These are phyloP conservation scores for Colletotrichum tabaci DNA, from an alignment of 2,329 filamentous ascomycete species.

Conservation along the genomic window DNA sequence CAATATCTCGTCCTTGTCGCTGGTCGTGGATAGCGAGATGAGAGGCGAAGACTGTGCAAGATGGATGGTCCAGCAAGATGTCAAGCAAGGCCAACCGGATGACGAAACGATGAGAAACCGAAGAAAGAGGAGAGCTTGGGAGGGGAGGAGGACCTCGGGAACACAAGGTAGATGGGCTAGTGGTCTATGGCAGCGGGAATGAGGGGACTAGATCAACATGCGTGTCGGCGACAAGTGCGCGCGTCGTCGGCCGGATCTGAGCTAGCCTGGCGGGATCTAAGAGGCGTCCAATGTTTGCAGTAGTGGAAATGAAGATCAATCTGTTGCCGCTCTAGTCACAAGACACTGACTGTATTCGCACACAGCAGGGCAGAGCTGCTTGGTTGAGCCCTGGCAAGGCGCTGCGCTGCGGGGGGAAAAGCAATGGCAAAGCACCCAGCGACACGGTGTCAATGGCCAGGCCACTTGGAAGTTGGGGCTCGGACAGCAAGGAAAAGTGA, in stretches of 20 bases:
- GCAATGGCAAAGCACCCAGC: conserved; percentile 18
- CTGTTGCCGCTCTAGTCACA: conserved; percentile 15
- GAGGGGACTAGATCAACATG: conserved; percentile 21
- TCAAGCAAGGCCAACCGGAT: too few relatives aligned
- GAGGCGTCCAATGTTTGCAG: conserved; percentile 42
- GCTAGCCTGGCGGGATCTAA: conserved; percentile 36
- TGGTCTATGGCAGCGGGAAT: conserved; percentile 27
- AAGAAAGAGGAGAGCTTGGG: neutral
- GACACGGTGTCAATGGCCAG: conserved; percentile 11
- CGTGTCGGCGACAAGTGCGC: neutral
- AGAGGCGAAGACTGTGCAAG: neutral
- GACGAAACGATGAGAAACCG: too few relatives aligned
- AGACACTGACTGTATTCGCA: neutral
- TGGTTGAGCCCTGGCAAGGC: neutral
- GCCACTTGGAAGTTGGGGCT: neutral
- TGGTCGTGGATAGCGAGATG: too few relatives aligned
- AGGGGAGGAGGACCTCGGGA: neutral
- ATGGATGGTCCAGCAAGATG: too few relatives aligned
- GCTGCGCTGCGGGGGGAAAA: conserved; percentile 14
- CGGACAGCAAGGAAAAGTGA: neutral
- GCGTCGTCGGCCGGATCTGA: conserved; percentile 30
- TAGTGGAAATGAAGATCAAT: conserved; percentile 42
- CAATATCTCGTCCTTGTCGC: neutral
- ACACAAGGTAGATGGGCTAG: neutral
- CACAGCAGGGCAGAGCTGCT: neutral